Base-by-base conservation (phyloP, 768 basidiomycete genomes). In the Neoboletus brunneissimus region DNA sequence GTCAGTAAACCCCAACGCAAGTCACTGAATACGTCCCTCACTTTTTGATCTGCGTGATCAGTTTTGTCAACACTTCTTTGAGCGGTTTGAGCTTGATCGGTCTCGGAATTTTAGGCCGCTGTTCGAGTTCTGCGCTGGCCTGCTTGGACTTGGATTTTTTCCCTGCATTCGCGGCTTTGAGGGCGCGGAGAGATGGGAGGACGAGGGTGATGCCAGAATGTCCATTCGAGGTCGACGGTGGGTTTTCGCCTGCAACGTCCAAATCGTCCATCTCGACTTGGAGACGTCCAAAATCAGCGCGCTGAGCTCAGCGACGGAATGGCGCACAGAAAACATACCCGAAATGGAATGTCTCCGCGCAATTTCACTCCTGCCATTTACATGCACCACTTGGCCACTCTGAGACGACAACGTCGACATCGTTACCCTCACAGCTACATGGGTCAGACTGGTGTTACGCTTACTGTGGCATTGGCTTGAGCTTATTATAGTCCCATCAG, bases 21-120 rank as follows among this genome's bases (percentile, higher is more conserved):
- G 5, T 11, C 8, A 2, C 11, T 20, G 29, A 27, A 47, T 5
- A 11, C n/a, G 22, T 43, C n/a, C 44, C 79, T 51, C 57, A 89
- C 90, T 86, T 91, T 75, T 90, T 90, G 27, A 91, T 82, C 71
- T 88, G 87, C 0, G 70, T 64, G 45, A 91, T 84, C 20, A 91
- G 75, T 68, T 83, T 85, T 4, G 74, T 67, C 46, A 91, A 35
- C 23, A 91, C 87, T 71, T 89, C 90, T 64, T 85, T 89, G 61
- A 92, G 75, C 5, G 90, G 88, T 67, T 91, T 91, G 54, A 90
- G 76, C 71, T 89, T 91, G 58, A 85, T 62, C 16, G 87, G 87
- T 29, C 88, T 72, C 2, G 81, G 77, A 5, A 62, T 55, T 42
- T 78, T 79, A 1, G 9, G 57, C 4, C 32, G 58, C 18, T 64